Conservation (phyloP, 2,329 filamentous ascomycete genomes). For the Xylaria sp. region DNA sequence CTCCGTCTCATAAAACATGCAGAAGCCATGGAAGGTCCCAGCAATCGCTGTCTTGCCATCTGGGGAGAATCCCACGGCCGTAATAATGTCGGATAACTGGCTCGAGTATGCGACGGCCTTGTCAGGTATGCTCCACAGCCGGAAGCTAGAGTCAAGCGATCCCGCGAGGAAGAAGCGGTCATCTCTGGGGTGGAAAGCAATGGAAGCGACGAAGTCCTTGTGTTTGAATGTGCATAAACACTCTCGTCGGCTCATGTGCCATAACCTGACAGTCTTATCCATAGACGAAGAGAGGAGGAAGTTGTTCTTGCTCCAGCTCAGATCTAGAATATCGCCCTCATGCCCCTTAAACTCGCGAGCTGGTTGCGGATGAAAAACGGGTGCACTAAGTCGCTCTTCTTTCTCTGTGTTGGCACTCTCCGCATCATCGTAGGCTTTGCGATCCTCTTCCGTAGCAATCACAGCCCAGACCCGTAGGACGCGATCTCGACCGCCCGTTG, state of each 20-base stretch:
- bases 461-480: conserved; percentile 90
- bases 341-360: conserved; percentile 85
- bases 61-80: conserved; percentile 91
- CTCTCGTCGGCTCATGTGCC: conserved; percentile 87
- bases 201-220: conserved; percentile 92
- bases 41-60: conserved; percentile 92
- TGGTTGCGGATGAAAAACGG: conserved; percentile 85
- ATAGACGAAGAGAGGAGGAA: conserved; percentile 95
- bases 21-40: conserved; percentile 84
- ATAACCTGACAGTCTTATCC: conserved; percentile 96
- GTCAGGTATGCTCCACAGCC: conserved; percentile 97
- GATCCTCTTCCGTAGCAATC: conserved; percentile 82
- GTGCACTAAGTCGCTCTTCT: conserved; percentile 79
- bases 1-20: conserved; percentile 92
- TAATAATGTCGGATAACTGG: conserved; percentile 86
- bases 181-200: conserved; percentile 92
- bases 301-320: conserved; percentile 99
- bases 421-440: conserved; percentile 76
- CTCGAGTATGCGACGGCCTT: conserved; percentile 88
- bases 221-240: conserved; percentile 95
- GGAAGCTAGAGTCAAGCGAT: conserved; percentile 85
- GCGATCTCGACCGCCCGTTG: conserved; percentile 89
- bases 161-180: conserved; percentile 97
- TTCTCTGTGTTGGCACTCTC: conserved; percentile 61
- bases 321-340: conserved; percentile 83